Percentiles rank a stretch among this genome's conserved stretches.
Evolutionary conservation across 2,329 filamentous ascomycete genomes (phyloP).

Genomic region (Diaporthe longicolla): DNA sequence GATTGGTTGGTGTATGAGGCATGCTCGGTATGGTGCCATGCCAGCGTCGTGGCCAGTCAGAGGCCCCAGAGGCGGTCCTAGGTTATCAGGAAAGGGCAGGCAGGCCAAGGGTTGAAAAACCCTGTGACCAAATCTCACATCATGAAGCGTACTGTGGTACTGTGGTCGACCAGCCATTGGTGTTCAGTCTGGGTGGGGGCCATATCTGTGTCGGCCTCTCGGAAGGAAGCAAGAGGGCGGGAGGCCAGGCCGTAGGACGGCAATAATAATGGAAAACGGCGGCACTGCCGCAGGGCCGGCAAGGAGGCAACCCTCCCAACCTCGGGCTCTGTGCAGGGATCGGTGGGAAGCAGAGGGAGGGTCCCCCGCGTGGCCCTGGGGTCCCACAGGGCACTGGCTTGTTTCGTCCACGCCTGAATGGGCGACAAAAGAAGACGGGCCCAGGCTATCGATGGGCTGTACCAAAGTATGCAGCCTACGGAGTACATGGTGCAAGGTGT

Average conservation of each 20-base stretch:
- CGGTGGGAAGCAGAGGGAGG: neutral
- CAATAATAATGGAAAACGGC: slow-evolving; percentile 4
- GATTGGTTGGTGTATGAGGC: neutral
- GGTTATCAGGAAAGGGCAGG: neutral
- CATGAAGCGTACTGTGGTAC: neutral
- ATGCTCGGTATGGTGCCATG: neutral
- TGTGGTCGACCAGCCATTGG: neutral
- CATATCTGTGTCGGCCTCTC: slow-evolving; percentile 2
- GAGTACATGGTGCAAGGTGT: neutral
- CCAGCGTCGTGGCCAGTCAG: slow-evolving; percentile 2
- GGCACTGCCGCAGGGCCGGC: slow-evolving; percentile 16
- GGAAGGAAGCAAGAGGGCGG: neutral
- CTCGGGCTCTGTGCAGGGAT: neutral
- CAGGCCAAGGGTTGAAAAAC: slow-evolving; percentile 10
- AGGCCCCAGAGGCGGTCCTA: neutral
- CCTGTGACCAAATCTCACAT: slow-evolving; percentile 15
- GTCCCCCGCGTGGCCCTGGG: slow-evolving; percentile 4
- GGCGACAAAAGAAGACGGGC: slow-evolving; percentile 16
- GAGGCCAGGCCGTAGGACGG: neutral
- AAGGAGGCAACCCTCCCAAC: slow-evolving; percentile 18
- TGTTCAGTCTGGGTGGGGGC: neutral
- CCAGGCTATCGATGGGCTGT: slow-evolving; percentile 12
- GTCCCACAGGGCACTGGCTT: slow-evolving; percentile 16
- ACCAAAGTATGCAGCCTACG: neutral
- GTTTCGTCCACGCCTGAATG: slow-evolving; percentile 13